Conservation (phyloP, 768 basidiomycete species). For the Trichaptum fuscoviolaceum region DNA sequence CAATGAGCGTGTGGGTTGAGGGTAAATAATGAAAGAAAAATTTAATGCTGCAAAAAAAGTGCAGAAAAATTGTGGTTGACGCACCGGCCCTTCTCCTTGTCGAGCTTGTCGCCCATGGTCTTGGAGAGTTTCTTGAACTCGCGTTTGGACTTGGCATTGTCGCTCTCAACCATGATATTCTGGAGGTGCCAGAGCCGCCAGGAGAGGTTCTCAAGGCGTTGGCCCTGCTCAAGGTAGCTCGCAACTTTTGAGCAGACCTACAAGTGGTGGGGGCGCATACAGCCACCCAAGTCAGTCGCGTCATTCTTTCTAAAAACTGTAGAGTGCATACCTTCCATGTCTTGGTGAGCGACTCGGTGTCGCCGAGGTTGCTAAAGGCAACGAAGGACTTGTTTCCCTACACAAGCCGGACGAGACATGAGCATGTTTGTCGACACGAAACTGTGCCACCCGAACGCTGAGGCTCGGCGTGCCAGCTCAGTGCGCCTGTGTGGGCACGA, state of each 20-base stretch:
- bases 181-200: constrained; percentile 94
- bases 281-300: constrained; percentile 4
- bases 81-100: constrained; percentile 88
- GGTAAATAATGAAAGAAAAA: not conserved
- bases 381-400: constrained; percentile 94
- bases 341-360: constrained; percentile 79
- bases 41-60: constrained; percentile 3
- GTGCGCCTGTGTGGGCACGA: constrained; percentile 6
- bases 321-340: constrained; percentile 72
- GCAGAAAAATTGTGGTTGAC: constrained; percentile 24
- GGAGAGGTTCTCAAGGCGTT: constrained; percentile 85
- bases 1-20: not conserved
- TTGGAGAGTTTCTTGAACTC: constrained; percentile 89
- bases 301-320: constrained; percentile 8
- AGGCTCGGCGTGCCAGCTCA: not conserved
- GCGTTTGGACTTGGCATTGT: constrained; percentile 83
- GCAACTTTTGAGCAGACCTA: constrained; percentile 90
- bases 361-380: constrained; percentile 84
- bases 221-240: constrained; percentile 85
- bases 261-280: constrained; percentile 7
- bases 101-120: constrained; percentile 86
- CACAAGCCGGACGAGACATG: constrained; percentile 4
- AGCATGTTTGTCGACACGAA: not conserved
- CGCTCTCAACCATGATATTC: constrained; percentile 85
- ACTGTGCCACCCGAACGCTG: not conserved